phyloP scores from a whole-genome alignment of 2,329 filamentous ascomycete species.

The Myriosclerotinia curreyana region DNA sequence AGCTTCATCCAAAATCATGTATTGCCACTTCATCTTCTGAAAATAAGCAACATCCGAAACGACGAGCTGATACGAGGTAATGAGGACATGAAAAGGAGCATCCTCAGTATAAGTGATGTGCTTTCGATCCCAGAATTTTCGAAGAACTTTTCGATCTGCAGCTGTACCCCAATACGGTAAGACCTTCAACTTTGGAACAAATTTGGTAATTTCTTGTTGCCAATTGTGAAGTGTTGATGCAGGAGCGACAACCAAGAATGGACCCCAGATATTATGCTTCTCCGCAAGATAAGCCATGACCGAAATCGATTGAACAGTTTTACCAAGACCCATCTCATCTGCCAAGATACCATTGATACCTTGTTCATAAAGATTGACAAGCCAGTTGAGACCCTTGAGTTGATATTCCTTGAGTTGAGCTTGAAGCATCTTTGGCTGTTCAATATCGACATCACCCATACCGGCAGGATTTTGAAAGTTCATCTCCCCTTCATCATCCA shows the following conservation, averaged over 20 bases:
- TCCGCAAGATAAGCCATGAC: conserved; percentile 99
- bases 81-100: conserved; percentile 89
- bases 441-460: conserved; percentile 87
- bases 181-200: conserved; percentile 92
- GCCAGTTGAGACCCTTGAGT: conserved; percentile 98
- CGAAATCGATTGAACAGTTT: conserved; percentile 97
- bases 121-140: conserved; percentile 99
- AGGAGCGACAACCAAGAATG: conserved; percentile 93
- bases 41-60: conserved; percentile 96
- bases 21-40: conserved; percentile 99
- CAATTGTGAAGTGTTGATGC: conserved; percentile 98
- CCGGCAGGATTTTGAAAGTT: conserved; percentile 99
- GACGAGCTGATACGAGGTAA: conserved; percentile 96
- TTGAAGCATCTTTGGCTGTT: conserved; percentile 89
- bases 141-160: conserved; percentile 88
- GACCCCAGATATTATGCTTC: conserved; percentile 96
- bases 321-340: conserved; percentile 99
- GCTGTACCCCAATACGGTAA: conserved; percentile 97
- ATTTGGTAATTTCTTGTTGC: conserved; percentile 96
- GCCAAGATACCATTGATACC: conserved; percentile 99
- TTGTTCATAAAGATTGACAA: conserved; percentile 98
- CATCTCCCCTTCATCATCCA: conserved; percentile 94
- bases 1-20: conserved; percentile 99
- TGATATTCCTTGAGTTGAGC: conserved; percentile 98
- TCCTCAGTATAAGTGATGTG: conserved; percentile 93